phyloP scores from a whole-genome alignment of 257 asterid species.

The Lycium barbarum region DNA sequence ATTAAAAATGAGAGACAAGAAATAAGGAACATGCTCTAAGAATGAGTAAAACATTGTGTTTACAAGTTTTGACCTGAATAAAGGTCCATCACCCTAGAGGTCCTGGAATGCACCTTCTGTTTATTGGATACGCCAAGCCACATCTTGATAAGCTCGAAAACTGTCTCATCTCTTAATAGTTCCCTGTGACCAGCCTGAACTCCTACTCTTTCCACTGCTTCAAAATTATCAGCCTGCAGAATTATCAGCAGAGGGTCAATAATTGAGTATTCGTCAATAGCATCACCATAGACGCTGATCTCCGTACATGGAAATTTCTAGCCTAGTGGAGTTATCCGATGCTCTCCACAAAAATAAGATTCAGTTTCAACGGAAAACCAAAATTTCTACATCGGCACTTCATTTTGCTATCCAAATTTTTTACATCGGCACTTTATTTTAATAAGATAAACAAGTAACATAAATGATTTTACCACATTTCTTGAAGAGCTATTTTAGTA shows the following conservation, averaged over 20 bases:
- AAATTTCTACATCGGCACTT: too few species aligned
- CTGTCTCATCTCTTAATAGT: conserved; percentile 55
- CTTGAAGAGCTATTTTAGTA: too few species aligned
- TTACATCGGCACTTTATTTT: too few species aligned
- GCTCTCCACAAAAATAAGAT: too few species aligned
- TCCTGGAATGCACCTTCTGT: conserved; percentile 44
- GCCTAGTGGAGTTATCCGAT: too few species aligned
- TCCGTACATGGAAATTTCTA: background rate
- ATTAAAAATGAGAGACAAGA: background rate
- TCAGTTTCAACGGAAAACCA: too few species aligned
- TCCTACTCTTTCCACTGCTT: conserved; percentile 83
- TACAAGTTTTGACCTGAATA: background rate
- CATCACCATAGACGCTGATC: background rate
- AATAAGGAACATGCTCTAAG: background rate
- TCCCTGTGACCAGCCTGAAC: conserved; percentile 66
- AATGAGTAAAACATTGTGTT: background rate
- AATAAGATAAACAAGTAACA: too few species aligned
- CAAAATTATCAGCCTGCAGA: conserved; percentile 72
- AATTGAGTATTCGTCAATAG: background rate
- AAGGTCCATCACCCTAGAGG: conserved; percentile 64
- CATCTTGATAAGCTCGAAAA: conserved; percentile 56
- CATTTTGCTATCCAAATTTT: too few species aligned
- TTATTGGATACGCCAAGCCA: conserved; percentile 70
- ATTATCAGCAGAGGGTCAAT: background rate
- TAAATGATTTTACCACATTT: too few species aligned